Conservation (phyloP, 768 basidiomycete genomes). For the Psilocybe tampanensis region DNA sequence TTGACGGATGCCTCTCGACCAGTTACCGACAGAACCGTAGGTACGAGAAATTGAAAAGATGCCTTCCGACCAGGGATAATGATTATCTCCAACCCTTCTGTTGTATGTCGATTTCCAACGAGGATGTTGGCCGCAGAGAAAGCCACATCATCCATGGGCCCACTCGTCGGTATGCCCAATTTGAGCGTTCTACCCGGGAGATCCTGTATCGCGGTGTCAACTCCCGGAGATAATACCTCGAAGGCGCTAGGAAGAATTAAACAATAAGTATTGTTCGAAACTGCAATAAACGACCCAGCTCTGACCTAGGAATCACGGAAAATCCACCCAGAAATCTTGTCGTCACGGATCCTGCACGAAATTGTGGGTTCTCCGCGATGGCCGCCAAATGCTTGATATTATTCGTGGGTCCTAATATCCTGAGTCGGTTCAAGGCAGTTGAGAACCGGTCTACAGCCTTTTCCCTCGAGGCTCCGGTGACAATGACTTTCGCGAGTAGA, state of each 20-base stretch:
- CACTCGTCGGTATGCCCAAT: slow-evolving; percentile 62
- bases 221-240: slow-evolving; percentile 54
- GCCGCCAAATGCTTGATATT: slow-evolving; percentile 54
- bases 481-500: slow-evolving; percentile 62
- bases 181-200: slow-evolving; percentile 54
- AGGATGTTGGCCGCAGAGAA: slow-evolving; percentile 60
- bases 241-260: slow-evolving; percentile 37
- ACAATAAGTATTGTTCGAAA: not conserved
- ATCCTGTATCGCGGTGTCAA: slow-evolving; percentile 63
- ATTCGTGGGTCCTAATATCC: slow-evolving; percentile 61
- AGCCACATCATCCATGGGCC: slow-evolving; percentile 64
- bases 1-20: slow-evolving; percentile 48
- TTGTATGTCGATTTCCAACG: slow-evolving; percentile 50
- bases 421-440: slow-evolving; percentile 36
- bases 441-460: slow-evolving; percentile 47
- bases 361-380: slow-evolving; percentile 41
- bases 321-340: slow-evolving; percentile 53
- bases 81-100: slow-evolving; percentile 60
- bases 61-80: slow-evolving; percentile 44
- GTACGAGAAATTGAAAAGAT: slow-evolving; percentile 50
- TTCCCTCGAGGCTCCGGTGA: slow-evolving; percentile 45
- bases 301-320: slow-evolving; percentile 42
- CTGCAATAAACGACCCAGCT: not conserved
- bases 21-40: slow-evolving; percentile 55
- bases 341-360: slow-evolving; percentile 44